Base-by-base conservation (phyloP, 371 early-diverging fungal genomes). In the Circinella umbellata region DNA sequence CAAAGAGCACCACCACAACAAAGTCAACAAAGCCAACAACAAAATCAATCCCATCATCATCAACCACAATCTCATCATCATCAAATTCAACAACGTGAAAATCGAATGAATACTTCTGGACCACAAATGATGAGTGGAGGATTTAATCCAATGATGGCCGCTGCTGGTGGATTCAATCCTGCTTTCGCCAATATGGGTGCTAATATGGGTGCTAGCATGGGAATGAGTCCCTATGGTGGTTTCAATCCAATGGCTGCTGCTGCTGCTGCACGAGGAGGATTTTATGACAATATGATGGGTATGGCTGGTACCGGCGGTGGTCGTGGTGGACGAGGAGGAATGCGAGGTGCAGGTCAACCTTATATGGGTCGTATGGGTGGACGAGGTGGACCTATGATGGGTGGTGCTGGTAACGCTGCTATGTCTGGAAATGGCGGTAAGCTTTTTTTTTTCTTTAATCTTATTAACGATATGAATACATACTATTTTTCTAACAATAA, bases 251-350 rank as follows among this genome's bases (percentile, higher is more conserved):
- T 69, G 59, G 66, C 70, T 54, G 69, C 70, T 8, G 27, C 27
- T 27, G 69, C 69, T 0, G 70, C 64, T 47, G 69, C 69, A 13
- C 66, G 77, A 35, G 74, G 74, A n/a, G 79, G 79, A 5, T 81
- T 73, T 67, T 75, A 75, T 48, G 78, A 68, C 5, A 70, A 73
- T 37, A 78, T 78, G 80, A 80, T 77, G 79, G 69, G 70, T 11
- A 78, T 78, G 76, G n/a, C 68, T 34, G 72, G 70, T 47, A 73
- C 67, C 11, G 71, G 71, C n/a, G 69, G 64, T 36, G 69, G 63
- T 18, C 67, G 68, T 18, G 55, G 66, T n/a, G 66, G 77, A 38
- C 69, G 76, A 14, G 73, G 69, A 35, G 71, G 68, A 34, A 73
- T 77, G 70, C 75, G 75, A 46, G 70, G 67, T 39, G 70, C 69